Evolutionary conservation across 2,329 filamentous ascomycete species (phyloP), one percentile per base, ranked within the genome.

Genomic region (Trichoderma sp.): DNA sequence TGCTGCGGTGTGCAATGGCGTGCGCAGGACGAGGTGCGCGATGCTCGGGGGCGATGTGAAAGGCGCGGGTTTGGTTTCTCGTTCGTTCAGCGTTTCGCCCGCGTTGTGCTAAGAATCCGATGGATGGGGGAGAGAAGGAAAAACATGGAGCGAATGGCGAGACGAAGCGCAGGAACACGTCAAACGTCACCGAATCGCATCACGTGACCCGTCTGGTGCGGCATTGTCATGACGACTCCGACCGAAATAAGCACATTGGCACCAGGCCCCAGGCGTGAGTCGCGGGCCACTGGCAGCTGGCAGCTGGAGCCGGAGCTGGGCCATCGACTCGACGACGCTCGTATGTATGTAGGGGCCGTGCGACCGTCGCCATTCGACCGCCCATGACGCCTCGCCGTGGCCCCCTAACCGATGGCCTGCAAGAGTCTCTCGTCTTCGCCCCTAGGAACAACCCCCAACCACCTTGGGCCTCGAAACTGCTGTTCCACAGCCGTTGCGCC

Each of bases 161-260:
- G 70, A 68, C 67, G 69, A 71, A 70, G 68, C 67, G 69, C 68
- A 70, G 73, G 70, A 73, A 69, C 69, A 71, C 70, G 73, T 73
- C 71, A 74, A 72, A 77, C 75, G 75, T 77, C 75, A 77, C 75
- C 70, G 69, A 66, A 68, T 68, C 24, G 34, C 7, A 57, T 77
- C 75, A 77, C 75, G 75, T 77, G 75, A 77, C 48, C 5, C 12
- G 30, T 24, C 39, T n/a, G 41, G 28, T 59, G 51, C 55, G 64
- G 34, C 41, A 52, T 66, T 55, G 63, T 30, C 5, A 63, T 48
- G 50, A 50, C 58, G 58, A 57, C 44, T 56, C 50, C 12, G 19
- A 44, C 50, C 12, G 19, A 44, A 55, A 56, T 63, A 66, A 66
- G 57, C 64, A 66, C 28, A 19, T 24, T 24, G 21, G 21, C 21